These are phyloP conservation scores for Retiboletus fuscus DNA, from an alignment of 1,284 basidiomycete genomes.

Conservation along the genomic window DNA sequence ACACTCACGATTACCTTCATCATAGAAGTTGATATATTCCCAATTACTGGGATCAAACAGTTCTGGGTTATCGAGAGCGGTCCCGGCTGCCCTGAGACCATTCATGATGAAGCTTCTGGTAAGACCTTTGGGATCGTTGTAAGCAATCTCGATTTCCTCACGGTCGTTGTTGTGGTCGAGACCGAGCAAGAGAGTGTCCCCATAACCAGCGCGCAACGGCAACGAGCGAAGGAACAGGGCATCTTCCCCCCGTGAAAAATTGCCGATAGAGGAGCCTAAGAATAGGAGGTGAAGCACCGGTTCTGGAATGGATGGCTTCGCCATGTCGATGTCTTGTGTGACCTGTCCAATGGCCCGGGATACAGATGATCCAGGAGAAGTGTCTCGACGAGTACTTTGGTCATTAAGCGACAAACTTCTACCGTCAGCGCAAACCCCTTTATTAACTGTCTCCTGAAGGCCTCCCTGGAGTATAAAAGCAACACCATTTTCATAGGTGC, in stretches of 20 bases:
- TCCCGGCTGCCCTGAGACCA: conserved; percentile 77
- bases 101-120: conserved; percentile 93
- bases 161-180: conserved; percentile 86
- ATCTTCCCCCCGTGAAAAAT: conserved; percentile 85
- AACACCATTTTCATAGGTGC: conserved; percentile 88
- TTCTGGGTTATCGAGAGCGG: conserved; percentile 68
- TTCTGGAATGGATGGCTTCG: conserved; percentile 56
- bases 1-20: conserved; percentile 72
- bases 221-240: conserved; percentile 82
- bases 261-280: conserved; percentile 95
- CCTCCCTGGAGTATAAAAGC: conserved; percentile 73
- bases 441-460: conserved; percentile 47
- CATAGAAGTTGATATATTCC: conserved; percentile 88
- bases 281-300: conserved; percentile 86
- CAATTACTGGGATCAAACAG: conserved; percentile 78
- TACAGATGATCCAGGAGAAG: conserved; percentile 52
- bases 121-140: conserved; percentile 84
- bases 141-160: conserved; percentile 79
- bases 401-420: conserved; percentile 5
- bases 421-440: background rate
- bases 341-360: conserved; percentile 38
- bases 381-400: conserved; percentile 36
- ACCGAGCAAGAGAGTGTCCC: conserved; percentile 83
- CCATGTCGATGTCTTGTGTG: conserved; percentile 36
- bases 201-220: conserved; percentile 78